phyloP scores from a whole-genome alignment of 306 rosid genomes.

The Casuarina equisetifolia region DNA sequence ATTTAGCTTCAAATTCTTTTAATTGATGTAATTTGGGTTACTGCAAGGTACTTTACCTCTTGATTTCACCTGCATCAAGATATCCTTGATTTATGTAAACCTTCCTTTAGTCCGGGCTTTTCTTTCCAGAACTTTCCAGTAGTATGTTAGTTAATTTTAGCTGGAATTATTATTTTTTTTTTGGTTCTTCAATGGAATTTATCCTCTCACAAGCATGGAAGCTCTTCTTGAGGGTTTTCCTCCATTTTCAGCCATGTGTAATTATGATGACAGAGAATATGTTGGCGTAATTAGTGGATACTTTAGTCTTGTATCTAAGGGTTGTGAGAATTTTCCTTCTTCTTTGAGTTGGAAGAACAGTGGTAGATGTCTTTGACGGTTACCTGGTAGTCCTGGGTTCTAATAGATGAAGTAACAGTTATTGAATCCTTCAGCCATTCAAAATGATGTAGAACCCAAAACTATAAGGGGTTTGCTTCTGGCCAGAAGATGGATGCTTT shows the following conservation, averaged over 20 bases:
- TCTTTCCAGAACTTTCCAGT: not conserved
- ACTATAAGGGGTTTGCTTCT: not conserved
- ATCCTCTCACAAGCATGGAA: not conserved
- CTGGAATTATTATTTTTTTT: not conserved
- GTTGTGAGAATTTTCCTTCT: not conserved
- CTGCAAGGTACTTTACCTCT: not conserved
- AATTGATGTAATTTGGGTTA: not conserved
- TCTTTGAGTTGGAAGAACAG: not conserved
- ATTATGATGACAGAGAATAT: not conserved
- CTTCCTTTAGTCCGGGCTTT: not conserved
- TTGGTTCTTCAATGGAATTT: not conserved
- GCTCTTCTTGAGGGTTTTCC: not conserved
- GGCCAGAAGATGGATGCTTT: not conserved
- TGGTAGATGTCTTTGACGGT: not conserved
- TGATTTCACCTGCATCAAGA: not conserved
- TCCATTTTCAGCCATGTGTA: not conserved
- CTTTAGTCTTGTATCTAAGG: not conserved
- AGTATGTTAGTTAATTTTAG: not conserved
- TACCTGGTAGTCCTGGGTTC: not conserved
- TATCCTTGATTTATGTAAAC: not conserved
- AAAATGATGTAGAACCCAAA: not conserved
- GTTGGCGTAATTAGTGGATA: not conserved
- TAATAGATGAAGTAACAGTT: not conserved
- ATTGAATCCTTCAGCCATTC: not conserved
- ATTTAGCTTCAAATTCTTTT: not conserved